Percentiles rank a stretch among this genome's conserved stretches.
These are phyloP conservation scores for Suillus cothurnatus DNA, from an alignment of 768 basidiomycete genomes.

Conservation along the genomic window DNA sequence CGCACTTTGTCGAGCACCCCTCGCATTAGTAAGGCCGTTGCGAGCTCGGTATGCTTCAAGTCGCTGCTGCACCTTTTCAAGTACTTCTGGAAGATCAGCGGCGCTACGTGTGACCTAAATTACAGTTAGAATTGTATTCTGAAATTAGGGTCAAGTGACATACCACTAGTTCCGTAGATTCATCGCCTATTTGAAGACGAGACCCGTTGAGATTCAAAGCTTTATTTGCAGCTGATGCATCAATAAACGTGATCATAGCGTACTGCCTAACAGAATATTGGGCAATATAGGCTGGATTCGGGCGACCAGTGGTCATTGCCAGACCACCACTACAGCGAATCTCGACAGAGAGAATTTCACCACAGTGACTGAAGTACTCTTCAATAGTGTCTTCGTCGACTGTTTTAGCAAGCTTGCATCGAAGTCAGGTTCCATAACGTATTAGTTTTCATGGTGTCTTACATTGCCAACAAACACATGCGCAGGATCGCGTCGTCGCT, in stretches of 20 bases:
- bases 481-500: neutral
- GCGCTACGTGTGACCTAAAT: slow-evolving; percentile 30
- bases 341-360: slow-evolving; percentile 20
- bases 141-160: neutral
- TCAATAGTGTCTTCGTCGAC: slow-evolving; percentile 26
- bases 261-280: slow-evolving; percentile 49
- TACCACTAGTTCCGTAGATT: slow-evolving; percentile 41
- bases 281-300: slow-evolving; percentile 29
- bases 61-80: slow-evolving; percentile 30
- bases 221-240: slow-evolving; percentile 35
- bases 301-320: slow-evolving; percentile 27
- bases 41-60: slow-evolving; percentile 25
- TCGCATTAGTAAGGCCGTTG: slow-evolving; percentile 18
- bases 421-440: neutral
- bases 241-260: slow-evolving; percentile 50
- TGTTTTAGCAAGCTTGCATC: slow-evolving; percentile 1
- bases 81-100: slow-evolving; percentile 37
- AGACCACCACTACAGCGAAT: slow-evolving; percentile 37
- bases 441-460: slow-evolving; percentile 20
- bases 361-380: slow-evolving; percentile 27
- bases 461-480: slow-evolving; percentile 68
- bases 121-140: neutral
- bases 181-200: slow-evolving; percentile 36
- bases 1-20: slow-evolving; percentile 26
- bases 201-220: slow-evolving; percentile 46